Base-by-base conservation (phyloP, 1,139 yeast genomes). In the Suhomyces yuchorum region DNA sequence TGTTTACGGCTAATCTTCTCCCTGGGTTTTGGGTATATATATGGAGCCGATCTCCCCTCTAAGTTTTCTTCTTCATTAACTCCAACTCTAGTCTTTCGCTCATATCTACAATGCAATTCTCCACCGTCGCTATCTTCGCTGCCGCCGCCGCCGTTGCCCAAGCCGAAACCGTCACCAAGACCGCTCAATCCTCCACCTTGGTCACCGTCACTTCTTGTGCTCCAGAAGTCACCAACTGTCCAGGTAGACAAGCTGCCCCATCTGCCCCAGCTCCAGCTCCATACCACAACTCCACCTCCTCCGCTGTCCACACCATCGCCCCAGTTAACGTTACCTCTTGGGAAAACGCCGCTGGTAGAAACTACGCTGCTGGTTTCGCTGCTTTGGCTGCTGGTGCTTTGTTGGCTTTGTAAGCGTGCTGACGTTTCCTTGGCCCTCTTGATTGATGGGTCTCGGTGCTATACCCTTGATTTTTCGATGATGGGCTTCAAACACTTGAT, bases 341-440 rank as follows among this genome's bases (percentile, higher is more conserved):
- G 67, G 72, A 65, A 59, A 77, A 68, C 68, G 65, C 59, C 51
- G 65, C 56, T 48, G 55, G 52, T 55, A 61, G 56, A 60, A 56
- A 57, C 51, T 59, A 47, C 63, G 68, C 65, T 49, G 77, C 70
- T 56, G 80, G 78, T 71, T 74, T 72, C 61, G 78, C 73, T 61
- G 79, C 77, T 61, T 62, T 74, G 60, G 77, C 76, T 65, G 80
- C 79, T 52, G 79, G 78, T 71, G 79, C 78, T 69, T 71, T 74
- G 65, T 73, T 75, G 65, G 78, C 78, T 69, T 73, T 75, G 66
- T 75, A 74, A 73, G 67, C 50, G 49, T 35, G 46, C 39, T 47
- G 18, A 28, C 37, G 38, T 39, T 23, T 8, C 28, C 34, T 24
- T 23, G 37, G n/a, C 28, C 43, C 9, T 44, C 47, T 44, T 44